A percentile compares a stretch with the other conserved stretches of the same genome.
phyloP scores from a whole-genome alignment of 2,329 filamentous ascomycete species.

The Claviceps sp. region DNA sequence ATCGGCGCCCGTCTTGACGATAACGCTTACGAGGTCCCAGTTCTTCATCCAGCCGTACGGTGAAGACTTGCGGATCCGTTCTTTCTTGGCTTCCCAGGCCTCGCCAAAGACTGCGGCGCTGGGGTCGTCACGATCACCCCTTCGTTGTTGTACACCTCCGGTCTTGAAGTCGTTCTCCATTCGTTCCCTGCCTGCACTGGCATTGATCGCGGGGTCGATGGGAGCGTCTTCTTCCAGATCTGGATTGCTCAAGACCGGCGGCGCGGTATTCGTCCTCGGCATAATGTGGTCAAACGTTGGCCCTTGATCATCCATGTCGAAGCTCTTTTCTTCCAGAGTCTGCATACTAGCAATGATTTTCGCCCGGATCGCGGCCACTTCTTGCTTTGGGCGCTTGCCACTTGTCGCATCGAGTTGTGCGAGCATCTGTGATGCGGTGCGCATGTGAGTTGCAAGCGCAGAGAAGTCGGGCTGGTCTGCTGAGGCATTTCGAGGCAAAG shows the following conservation, averaged over 20 bases:
- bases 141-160: slow-evolving; percentile 65
- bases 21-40: slow-evolving; percentile 77
- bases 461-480: slow-evolving; percentile 68
- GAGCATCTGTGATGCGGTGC: slow-evolving; percentile 76
- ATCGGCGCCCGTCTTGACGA: slow-evolving; percentile 77
- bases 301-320: slow-evolving; percentile 58
- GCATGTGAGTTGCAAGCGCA: slow-evolving; percentile 74
- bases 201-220: slow-evolving; percentile 42
- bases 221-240: slow-evolving; percentile 44
- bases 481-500: slow-evolving; percentile 38
- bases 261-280: slow-evolving; percentile 49
- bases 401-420: slow-evolving; percentile 70
- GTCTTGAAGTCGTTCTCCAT: slow-evolving; percentile 90
- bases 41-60: slow-evolving; percentile 85
- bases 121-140: slow-evolving; percentile 72
- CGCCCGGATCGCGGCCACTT: slow-evolving; percentile 71
- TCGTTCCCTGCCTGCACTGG: slow-evolving; percentile 61
- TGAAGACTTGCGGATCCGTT: slow-evolving; percentile 69
- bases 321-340: slow-evolving; percentile 72
- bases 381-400: slow-evolving; percentile 64
- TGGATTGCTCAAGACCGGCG: slow-evolving; percentile 24
- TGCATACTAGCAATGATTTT: slow-evolving; percentile 90
- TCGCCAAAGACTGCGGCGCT: slow-evolving; percentile 79
- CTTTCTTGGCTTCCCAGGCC: slow-evolving; percentile 73
- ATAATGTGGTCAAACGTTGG: slow-evolving; percentile 77